Percentiles rank a stretch among this genome's conserved stretches.
These are phyloP conservation scores for Haplosporangium gracile DNA, from an alignment of 192 early-diverging fungal genomes.

Conservation along the genomic window DNA sequence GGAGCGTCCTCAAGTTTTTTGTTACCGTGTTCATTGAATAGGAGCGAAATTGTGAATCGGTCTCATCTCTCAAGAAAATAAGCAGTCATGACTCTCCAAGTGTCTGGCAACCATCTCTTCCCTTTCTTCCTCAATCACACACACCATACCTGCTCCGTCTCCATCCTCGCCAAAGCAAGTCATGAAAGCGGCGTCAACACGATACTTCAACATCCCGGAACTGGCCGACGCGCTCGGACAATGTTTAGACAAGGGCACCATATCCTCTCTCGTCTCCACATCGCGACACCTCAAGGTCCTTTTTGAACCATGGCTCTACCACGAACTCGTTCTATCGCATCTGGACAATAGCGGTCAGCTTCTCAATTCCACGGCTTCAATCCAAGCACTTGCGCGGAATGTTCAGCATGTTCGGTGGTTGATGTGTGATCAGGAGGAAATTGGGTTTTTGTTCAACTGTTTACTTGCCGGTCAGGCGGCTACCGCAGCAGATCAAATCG, in stretches of 20 bases:
- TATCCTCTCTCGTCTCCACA: not conserved
- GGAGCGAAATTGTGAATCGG: not conserved
- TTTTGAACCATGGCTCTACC: not conserved
- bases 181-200: not conserved
- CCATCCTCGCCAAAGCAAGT: not conserved
- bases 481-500: no score
- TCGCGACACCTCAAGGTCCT: not conserved
- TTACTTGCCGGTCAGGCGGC: not conserved
- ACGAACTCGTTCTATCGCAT: not conserved
- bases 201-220: not conserved
- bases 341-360: not conserved
- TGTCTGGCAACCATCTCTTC: no score
- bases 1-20: not conserved
- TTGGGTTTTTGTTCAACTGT: not conserved
- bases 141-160: not conserved
- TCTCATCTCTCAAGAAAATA: not conserved
- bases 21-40: no score
- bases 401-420: not conserved
- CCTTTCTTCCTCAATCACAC: no score
- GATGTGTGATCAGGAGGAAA: constrained; percentile 4
- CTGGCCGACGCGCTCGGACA: not conserved
- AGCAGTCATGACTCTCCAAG: not conserved
- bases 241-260: not conserved
- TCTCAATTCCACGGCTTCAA: not conserved
- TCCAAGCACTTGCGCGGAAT: not conserved